Conservation (phyloP, 225 moss, liverwort and hornwort genomes). For the Bryoerythrophyllum caledonicum region DNA sequence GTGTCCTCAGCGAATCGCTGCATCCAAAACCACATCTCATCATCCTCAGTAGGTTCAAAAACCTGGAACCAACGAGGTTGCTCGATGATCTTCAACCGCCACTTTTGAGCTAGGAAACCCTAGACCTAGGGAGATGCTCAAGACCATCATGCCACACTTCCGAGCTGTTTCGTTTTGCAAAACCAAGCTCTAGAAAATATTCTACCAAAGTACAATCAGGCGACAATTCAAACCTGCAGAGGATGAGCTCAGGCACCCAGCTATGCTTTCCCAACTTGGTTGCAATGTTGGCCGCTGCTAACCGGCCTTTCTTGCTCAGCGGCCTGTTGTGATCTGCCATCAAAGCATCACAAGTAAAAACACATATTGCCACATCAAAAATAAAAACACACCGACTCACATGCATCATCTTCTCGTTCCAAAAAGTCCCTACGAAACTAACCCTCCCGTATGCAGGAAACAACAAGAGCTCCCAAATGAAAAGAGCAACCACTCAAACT, state of each 20-base stretch:
- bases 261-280: constrained; percentile 68
- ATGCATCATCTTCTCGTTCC: not conserved
- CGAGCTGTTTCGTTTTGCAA: not conserved
- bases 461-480: not conserved
- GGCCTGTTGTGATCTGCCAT: constrained; percentile 94
- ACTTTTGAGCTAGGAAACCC: not conserved
- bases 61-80: not conserved
- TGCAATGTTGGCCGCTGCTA: constrained; percentile 86
- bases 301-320: constrained; percentile 83
- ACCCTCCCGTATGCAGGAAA: not conserved
- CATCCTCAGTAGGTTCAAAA: constrained; percentile 7
- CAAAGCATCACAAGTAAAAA: constrained; percentile 9
- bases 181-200: constrained; percentile 13
- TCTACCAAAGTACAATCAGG: too few relatives aligned
- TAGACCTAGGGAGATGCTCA: not conserved
- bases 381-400: not conserved
- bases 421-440: not conserved
- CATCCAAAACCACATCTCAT: constrained; percentile 29
- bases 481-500: not conserved
- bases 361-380: not conserved
- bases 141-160: not conserved
- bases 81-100: not conserved
- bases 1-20: constrained; percentile 93
- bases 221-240: constrained; percentile 73
- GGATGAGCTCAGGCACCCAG: constrained; percentile 87